Conservation (phyloP, 768 basidiomycete genomes). For the Macrolepiota albuminosa region DNA sequence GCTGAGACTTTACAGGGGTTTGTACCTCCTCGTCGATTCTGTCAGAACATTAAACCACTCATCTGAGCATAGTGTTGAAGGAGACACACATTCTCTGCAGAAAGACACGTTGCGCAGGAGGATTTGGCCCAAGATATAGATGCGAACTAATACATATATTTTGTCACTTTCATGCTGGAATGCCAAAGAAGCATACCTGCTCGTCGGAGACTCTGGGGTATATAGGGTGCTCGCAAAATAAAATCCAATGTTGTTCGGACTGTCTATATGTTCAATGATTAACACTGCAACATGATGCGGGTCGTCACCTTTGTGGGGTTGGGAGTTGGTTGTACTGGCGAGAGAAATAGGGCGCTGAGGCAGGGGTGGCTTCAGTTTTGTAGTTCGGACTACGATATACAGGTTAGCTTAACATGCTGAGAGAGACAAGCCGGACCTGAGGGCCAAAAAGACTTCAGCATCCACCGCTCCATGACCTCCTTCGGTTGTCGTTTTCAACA, state of each 20-base stretch:
- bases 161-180: not conserved
- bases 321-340: conserved; percentile 29
- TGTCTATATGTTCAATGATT: conserved; percentile 4
- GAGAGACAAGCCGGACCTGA: conserved; percentile 8
- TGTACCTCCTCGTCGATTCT: conserved; percentile 20
- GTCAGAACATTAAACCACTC: not conserved
- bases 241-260: conserved; percentile 25
- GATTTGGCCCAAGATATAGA: conserved; percentile 4
- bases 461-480: conserved; percentile 4
- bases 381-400: conserved; percentile 12
- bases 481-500: conserved; percentile 5
- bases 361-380: conserved; percentile 11
- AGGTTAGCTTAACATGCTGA: not conserved
- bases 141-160: conserved; percentile 3
- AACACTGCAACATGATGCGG: not conserved
- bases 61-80: not conserved
- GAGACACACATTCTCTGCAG: conserved; percentile 12
- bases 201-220: conserved; percentile 24
- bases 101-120: conserved; percentile 12
- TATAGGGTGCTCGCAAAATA: conserved; percentile 18
- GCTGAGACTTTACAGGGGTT: conserved; percentile 22
- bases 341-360: conserved; percentile 16
- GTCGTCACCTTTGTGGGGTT: conserved; percentile 26
- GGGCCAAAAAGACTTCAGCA: conserved; percentile 3
- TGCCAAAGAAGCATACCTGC: conserved; percentile 15